Evolutionary conservation across 2,329 filamentous ascomycete species (phyloP).

Genomic region (Cryphonectria naterciae): DNA sequence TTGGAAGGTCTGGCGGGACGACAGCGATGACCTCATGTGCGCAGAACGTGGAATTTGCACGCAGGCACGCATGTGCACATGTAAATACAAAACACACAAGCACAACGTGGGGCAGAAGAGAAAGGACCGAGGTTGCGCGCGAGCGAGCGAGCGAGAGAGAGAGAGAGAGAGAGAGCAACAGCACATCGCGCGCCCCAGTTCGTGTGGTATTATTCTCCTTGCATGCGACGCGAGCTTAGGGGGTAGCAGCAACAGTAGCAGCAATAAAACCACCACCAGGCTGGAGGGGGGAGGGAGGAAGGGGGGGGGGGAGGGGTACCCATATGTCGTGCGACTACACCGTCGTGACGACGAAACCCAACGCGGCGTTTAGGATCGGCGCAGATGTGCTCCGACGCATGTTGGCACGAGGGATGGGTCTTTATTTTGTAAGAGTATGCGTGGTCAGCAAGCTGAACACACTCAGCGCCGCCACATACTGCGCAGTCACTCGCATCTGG

Average conservation of each 20-base stretch:
- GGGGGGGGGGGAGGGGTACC: neutral
- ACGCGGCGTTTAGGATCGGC: neutral
- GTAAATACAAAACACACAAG: neutral
- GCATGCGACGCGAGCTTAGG: neutral
- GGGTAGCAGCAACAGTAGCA: neutral
- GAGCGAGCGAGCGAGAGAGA: too few relatives aligned
- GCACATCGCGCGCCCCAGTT: neutral
- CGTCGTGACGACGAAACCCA: neutral
- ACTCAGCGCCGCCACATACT: neutral
- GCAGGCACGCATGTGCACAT: neutral
- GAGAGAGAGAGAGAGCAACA: too few relatives aligned
- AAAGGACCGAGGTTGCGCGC: neutral
- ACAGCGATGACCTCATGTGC: neutral
- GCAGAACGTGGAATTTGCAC: neutral
- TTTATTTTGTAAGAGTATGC: neutral
- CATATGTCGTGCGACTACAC: slow-evolving; percentile 5
- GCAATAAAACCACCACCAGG: neutral
- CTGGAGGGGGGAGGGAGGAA: neutral
- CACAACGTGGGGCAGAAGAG: neutral
- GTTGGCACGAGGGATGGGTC: neutral
- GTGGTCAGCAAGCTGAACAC: slow-evolving; percentile 5
- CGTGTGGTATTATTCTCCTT: neutral
- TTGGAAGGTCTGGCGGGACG: slow-evolving; percentile 1
- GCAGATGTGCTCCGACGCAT: slow-evolving; percentile 6
- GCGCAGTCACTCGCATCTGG: neutral